Percentiles rank a stretch among this genome's conserved stretches.
These are phyloP conservation scores for Cyclotella cryptica DNA, from an alignment of 108 stramenopile genomes.

Conservation along the genomic window DNA sequence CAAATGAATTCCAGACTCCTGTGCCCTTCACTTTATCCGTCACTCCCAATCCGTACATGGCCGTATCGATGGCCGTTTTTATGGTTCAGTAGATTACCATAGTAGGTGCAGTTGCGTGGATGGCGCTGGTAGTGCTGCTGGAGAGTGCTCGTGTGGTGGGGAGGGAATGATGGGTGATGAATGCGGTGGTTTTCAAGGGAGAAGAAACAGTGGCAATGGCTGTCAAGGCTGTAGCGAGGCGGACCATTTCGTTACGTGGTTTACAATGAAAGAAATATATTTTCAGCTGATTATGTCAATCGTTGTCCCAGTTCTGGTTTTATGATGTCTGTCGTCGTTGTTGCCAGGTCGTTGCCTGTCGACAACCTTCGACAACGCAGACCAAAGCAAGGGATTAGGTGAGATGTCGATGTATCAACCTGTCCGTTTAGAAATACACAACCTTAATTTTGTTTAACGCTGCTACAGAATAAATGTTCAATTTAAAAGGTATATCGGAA, in stretches of 20 bases:
- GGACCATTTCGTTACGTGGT: slow-evolving; percentile 16
- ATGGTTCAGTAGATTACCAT: slow-evolving; percentile 94
- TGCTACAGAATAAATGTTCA: too few species aligned
- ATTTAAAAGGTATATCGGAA: too few species aligned
- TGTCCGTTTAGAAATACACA: too few species aligned
- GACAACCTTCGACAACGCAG: too few species aligned
- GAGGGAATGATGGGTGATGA: slow-evolving; percentile 6
- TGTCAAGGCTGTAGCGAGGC: slow-evolving; percentile 5
- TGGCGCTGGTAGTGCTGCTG: slow-evolving; percentile 10
- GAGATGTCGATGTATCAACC: too few species aligned
- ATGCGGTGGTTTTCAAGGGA: slow-evolving; percentile 6
- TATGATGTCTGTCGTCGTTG: too few species aligned
- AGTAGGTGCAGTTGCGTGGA: slow-evolving; percentile 64
- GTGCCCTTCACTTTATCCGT: slow-evolving; percentile 85
- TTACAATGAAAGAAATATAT: too few species aligned
- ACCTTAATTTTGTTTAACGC: too few species aligned
- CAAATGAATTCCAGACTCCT: slow-evolving; percentile 73
- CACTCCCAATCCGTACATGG: slow-evolving; percentile 70
- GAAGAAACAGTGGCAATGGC: background rate
- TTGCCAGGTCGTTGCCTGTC: too few species aligned
- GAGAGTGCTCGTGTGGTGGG: background rate
- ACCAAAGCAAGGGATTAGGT: too few species aligned
- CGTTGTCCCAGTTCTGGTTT: too few species aligned
- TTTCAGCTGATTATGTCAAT: too few species aligned
- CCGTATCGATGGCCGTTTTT: slow-evolving; percentile 82